Base-by-base conservation (phyloP, 75 land plant genomes). In the Adiantum capillusveneris region DNA sequence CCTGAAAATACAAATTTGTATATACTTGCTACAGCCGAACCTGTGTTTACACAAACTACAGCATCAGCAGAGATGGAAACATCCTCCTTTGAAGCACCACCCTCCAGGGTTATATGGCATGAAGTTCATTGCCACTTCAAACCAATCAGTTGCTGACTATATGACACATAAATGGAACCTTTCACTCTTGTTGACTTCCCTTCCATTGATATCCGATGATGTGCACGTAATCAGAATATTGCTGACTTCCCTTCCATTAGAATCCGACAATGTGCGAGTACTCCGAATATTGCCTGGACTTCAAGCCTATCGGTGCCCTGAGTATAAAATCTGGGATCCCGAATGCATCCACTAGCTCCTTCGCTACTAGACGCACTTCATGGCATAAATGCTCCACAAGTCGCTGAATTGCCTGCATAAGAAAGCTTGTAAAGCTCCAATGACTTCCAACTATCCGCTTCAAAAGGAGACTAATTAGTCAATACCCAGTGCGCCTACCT, bases 221-320 rank as follows among this genome's bases (percentile, higher is more conserved):
- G n/a, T n/a, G n/a, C n/a, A n/a, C n/a, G n/a, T n/a, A n/a, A n/a
- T n/a, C n/a, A n/a, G n/a, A n/a, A n/a, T n/a, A n/a, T n/a, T n/a
- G n/a, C n/a, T n/a, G n/a, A n/a, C n/a, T n/a, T n/a, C n/a, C 14
- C 22, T 17, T 46, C 50, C 3, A 48, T 44, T 74, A 85, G 65
- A 93, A 93, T 0, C 96, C 98, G 11, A 89, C 83, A 62, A 74
- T 50, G 44, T 88, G 96, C 17, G 84, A 79, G 44, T 89, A 93
- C 46, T 88, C 82, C 2, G 83, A 45, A 46, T 93, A 93, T 29
- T 85, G 90, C 49, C 82, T 86, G 25, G 86, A 67, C 56, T 86
- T 74, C 80, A 83, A 63, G 29, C 82, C 95, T 58, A 93, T 85
- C 5, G 95, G 98, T 25, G 98, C 98, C 21, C 98, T 61, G 25